Percentiles rank a stretch among this genome's conserved stretches.
phyloP scores from a whole-genome alignment of 768 basidiomycete species.

The Lactarius hengduanensis region DNA sequence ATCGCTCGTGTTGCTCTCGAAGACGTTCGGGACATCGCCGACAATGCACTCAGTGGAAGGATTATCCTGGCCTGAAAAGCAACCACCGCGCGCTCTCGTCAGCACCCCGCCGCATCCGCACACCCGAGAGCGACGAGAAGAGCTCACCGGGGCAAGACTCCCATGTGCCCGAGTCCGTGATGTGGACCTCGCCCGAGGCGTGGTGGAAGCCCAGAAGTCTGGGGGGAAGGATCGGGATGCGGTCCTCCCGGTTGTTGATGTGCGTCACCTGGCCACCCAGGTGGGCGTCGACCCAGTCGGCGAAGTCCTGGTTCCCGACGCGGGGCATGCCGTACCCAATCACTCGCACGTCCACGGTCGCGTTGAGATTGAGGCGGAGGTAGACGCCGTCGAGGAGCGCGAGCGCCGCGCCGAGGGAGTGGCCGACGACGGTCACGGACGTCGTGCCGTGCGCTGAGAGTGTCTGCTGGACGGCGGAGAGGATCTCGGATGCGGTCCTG shows the following conservation, averaged over 20 bases:
- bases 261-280: slow-evolving; percentile 47
- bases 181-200: slow-evolving; percentile 39
- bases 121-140: background rate
- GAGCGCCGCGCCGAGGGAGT: slow-evolving; percentile 17
- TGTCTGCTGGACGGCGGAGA: slow-evolving; percentile 1
- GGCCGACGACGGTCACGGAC: slow-evolving; percentile 10
- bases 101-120: background rate
- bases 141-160: slow-evolving; percentile 22
- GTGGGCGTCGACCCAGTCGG: slow-evolving; percentile 24
- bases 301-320: slow-evolving; percentile 14
- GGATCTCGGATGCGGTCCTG: slow-evolving; percentile 12
- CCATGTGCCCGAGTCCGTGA: slow-evolving; percentile 49
- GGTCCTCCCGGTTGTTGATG: background rate
- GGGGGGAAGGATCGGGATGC: slow-evolving; percentile 33
- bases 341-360: background rate
- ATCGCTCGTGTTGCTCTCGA: slow-evolving; percentile 36
- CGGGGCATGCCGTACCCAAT: slow-evolving; percentile 18
- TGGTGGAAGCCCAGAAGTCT: slow-evolving; percentile 47
- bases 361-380: slow-evolving; percentile 1
- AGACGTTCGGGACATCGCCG: slow-evolving; percentile 53
- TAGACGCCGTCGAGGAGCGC: slow-evolving; percentile 13
- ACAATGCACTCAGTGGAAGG: slow-evolving; percentile 47
- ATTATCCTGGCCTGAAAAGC: slow-evolving; percentile 56
- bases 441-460: background rate
- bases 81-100: background rate